Evolutionary conservation across 805 yeast genomes (phyloP).

Genomic region (Lipomyces kockii): DNA sequence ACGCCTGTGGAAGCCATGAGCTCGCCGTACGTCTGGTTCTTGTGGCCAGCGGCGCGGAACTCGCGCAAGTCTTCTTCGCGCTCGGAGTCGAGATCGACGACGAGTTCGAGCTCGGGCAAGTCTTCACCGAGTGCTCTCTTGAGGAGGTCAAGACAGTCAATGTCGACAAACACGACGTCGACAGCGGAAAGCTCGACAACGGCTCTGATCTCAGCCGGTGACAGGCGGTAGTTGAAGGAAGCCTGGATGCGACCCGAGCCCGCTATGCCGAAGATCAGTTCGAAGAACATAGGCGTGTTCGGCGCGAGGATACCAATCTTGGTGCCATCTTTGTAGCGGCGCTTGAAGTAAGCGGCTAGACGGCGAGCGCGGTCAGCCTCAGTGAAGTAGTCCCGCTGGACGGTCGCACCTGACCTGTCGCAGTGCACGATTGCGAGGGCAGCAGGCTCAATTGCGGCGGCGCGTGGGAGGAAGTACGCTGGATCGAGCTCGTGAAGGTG

Average conservation of each 20-base stretch:
- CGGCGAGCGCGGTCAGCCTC: conserved; percentile 42
- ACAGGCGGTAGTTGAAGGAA: conserved; percentile 46
- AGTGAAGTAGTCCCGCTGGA: conserved; percentile 40
- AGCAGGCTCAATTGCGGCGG: conserved; percentile 46
- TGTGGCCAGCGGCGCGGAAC: conserved; percentile 8
- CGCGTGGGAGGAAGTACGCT: conserved; percentile 45
- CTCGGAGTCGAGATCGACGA: conserved; percentile 35
- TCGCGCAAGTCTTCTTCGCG: conserved; percentile 16
- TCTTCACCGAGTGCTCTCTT: conserved; percentile 33
- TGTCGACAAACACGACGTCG: conserved; percentile 24
- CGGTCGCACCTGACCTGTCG: conserved; percentile 34
- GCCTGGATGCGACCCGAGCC: conserved; percentile 45
- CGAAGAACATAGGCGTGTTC: conserved; percentile 47
- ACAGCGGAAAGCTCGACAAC: conserved; percentile 41
- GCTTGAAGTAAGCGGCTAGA: conserved; percentile 44
- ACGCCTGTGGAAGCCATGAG: conserved; percentile 8
- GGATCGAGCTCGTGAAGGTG: conserved; percentile 46
- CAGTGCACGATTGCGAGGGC: conserved; percentile 45
- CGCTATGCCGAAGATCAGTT: conserved; percentile 44
- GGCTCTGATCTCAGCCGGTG: conserved; percentile 42
- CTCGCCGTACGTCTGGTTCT: conserved; percentile 20
- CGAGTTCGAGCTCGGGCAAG: conserved; percentile 20
- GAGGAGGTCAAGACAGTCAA: conserved; percentile 24
- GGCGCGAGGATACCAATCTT: conserved; percentile 44
- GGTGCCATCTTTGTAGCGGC: conserved; percentile 33